These are phyloP conservation scores for Vanrija pseudolonga DNA, from an alignment of 1,284 basidiomycete genomes.

Conservation along the genomic window DNA sequence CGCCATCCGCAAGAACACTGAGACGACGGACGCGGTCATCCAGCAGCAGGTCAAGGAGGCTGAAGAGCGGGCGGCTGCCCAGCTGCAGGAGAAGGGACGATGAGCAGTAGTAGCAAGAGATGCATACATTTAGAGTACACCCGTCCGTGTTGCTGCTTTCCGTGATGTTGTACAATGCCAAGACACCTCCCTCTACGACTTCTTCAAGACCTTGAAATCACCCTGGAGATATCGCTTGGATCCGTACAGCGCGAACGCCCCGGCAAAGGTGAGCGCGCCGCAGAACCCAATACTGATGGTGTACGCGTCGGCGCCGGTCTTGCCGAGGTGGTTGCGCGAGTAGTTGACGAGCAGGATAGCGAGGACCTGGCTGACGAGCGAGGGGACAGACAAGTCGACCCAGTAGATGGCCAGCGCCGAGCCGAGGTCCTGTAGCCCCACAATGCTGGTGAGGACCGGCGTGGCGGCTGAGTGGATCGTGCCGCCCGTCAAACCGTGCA, in stretches of 20 bases:
- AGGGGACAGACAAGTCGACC: constrained; percentile 41
- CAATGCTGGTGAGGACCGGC: constrained; percentile 44
- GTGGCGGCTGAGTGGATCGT: constrained; percentile 48
- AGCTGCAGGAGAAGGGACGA: too few species aligned
- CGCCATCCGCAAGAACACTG: constrained; percentile 23
- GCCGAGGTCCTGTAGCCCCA: constrained; percentile 48
- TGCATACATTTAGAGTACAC: too few species aligned
- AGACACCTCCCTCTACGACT: constrained; percentile 1
- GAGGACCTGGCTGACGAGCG: constrained; percentile 48
- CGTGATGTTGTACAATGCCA: neutral
- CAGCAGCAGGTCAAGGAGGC: neutral
- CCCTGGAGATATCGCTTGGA: constrained; percentile 45
- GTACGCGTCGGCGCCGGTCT: constrained; percentile 41
- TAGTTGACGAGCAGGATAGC: constrained; percentile 48
- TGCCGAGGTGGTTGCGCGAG: constrained; percentile 34
- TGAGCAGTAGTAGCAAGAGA: too few species aligned
- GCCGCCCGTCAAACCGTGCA: constrained; percentile 48
- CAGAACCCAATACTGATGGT: constrained; percentile 49
- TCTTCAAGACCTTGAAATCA: constrained; percentile 23
- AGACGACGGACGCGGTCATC: constrained; percentile 4
- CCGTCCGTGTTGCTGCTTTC: too few species aligned
- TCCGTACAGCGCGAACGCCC: constrained; percentile 33
- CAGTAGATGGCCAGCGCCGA: constrained; percentile 49
- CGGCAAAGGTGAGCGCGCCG: constrained; percentile 41
- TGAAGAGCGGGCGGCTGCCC: neutral